Base-by-base conservation (phyloP, 2,329 filamentous ascomycete genomes). In the Scedosporium dehoogii region DNA sequence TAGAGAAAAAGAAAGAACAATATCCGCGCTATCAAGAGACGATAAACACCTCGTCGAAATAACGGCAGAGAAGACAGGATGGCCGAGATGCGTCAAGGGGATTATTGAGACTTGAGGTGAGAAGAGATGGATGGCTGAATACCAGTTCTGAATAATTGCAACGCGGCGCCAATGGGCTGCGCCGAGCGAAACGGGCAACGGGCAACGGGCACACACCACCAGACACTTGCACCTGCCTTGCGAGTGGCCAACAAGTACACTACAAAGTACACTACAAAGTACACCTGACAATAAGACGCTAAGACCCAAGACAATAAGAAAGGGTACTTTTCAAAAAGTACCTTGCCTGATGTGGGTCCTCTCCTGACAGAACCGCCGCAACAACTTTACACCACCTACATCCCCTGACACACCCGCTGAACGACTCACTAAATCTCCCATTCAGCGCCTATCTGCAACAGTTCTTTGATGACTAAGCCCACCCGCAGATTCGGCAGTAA, bases 111-210 rank as follows among this genome's bases (percentile, higher is more conserved):
- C 46, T 60, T 60, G 58, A 44, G 58, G 48, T 48, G 48, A 53
- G 58, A 48, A 60, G 58, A 58, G 29, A 33, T 33, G 55, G 29
- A 60, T 60, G 58, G 58, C 58, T 60, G 58, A 60, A 53, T 60
- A 60, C 58, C 42, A 53, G 44, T 29, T 60, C 58, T 60, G 58
- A 38, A 53, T 29, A 60, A 48, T 53, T 12, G 23, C 48, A 53
- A 48, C 44, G 44, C 56, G 29, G 56, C 56, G 56, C 42, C 27
- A 41, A 18, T 38, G 56, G 27, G 6, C 29, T 41, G 56, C 21
- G 29, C 56, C n/a, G 29, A 18, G 29, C 29, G 10, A 33, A 33
- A 33, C 29, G 29, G 18, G 44, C 48, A 21, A 21, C 48, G n/a
- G 48, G n/a, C 48, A 53, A 53, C 23, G 21, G 48, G 48, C 48